These are phyloP conservation scores for Talaromyces trachyspermus DNA, from an alignment of 495 filamentous ascomycete species.

Conservation along the genomic window DNA sequence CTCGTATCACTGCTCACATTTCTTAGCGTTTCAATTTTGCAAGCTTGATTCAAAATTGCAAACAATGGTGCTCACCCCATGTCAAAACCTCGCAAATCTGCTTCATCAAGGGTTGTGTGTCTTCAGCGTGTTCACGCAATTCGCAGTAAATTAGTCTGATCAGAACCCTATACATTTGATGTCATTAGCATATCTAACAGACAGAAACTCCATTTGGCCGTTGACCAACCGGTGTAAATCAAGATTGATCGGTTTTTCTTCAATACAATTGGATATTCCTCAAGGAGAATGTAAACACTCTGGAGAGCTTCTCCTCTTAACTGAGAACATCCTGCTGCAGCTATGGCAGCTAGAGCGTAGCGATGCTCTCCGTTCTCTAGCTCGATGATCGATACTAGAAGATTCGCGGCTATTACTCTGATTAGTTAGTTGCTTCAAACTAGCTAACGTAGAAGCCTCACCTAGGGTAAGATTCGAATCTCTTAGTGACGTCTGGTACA, in stretches of 20 bases:
- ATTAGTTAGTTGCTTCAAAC: not conserved
- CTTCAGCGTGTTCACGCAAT: conserved; percentile 29
- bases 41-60: not conserved
- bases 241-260: not conserved
- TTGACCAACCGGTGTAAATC: conserved; percentile 1
- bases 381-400: not conserved
- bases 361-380: not conserved
- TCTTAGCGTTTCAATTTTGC: not conserved
- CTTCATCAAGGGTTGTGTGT: conserved; percentile 60
- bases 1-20: conserved; percentile 20
- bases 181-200: too few relatives aligned
- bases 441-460: not conserved
- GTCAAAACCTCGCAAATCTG: conserved; percentile 59
- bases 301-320: conserved; percentile 15
- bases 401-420: not conserved
- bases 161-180: not conserved
- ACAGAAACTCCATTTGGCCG: too few relatives aligned
- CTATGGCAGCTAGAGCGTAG: conserved; percentile 2
- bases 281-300: not conserved
- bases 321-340: not conserved
- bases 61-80: conserved; percentile 37
- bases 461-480: not conserved
- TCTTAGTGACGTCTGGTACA: conserved; percentile 1
- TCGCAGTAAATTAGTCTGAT: not conserved
- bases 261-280: not conserved